Conservation (phyloP, 1,139 yeast species). For the Suhomyces kunorum region DNA sequence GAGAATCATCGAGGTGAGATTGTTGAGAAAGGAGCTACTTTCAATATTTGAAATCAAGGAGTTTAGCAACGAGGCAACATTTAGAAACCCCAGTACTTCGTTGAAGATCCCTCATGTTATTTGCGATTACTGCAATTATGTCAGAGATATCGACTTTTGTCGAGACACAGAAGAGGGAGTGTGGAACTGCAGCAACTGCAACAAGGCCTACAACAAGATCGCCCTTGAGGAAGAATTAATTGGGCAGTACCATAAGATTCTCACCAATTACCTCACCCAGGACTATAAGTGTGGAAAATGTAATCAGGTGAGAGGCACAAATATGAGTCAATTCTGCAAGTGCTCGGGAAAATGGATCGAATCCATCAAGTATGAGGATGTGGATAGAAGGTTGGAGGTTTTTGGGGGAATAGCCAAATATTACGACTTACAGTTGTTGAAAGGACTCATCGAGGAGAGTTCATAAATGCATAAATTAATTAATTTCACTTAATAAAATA, state of each 20-base stretch:
- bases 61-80: slow-evolving; percentile 76
- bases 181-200: slow-evolving; percentile 75
- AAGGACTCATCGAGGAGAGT: slow-evolving; percentile 45
- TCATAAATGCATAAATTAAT: background rate
- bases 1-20: slow-evolving; percentile 69
- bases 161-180: slow-evolving; percentile 53
- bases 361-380: slow-evolving; percentile 48
- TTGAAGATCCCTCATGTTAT: slow-evolving; percentile 66
- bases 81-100: slow-evolving; percentile 73
- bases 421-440: slow-evolving; percentile 62
- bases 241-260: slow-evolving; percentile 54
- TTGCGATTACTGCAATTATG: slow-evolving; percentile 77
- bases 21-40: slow-evolving; percentile 73
- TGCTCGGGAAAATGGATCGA: slow-evolving; percentile 89
- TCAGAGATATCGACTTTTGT: slow-evolving; percentile 81
- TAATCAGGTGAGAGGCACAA: slow-evolving; percentile 62
- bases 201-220: slow-evolving; percentile 61
- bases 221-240: slow-evolving; percentile 79
- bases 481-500: background rate
- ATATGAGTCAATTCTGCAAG: slow-evolving; percentile 72
- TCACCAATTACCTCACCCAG: slow-evolving; percentile 71
- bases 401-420: slow-evolving; percentile 61
- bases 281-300: slow-evolving; percentile 84
- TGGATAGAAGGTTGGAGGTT: slow-evolving; percentile 48
- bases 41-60: slow-evolving; percentile 77